Base-by-base conservation (phyloP, 2,329 filamentous ascomycete species). In the Ascochyta rabiei region DNA sequence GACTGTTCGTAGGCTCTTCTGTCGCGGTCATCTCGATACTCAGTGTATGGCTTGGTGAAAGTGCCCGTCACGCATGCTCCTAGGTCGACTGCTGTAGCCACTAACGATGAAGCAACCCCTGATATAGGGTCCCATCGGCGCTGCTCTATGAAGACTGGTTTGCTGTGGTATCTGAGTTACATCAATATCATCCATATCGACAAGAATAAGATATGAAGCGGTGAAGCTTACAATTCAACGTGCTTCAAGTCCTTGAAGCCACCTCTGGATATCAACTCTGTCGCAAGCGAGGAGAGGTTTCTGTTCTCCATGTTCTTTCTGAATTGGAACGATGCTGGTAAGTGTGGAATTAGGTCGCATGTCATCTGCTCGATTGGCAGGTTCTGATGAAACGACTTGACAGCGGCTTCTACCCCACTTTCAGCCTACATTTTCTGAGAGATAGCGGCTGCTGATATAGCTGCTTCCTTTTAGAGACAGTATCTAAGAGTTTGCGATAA, bases 91-190 rank as follows among this genome's bases (percentile, higher is more conserved):
- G 86, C 67, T 0, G 82, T 83, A 6, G 79, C 78, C 12, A 82
- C 77, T 4, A 89, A 60, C 0, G 86, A 85, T 4, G 84, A 83
- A 4, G 82, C 81, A 9, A 83, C 76, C 1, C 86, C 88, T 1
- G 86, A 86, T n/a, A 90, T 76, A 0, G 88, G 88, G 67, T 90
- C 88, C 2, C 87, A 77, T 30, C 74, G 66, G 0, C 60, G 56
- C 16, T 61, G 63, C 19, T 77, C 70, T 28, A 75, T 76, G 1
- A 55, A 38, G 16, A 74, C 59, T 0, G 60, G 61, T 12, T 65
- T 64, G 21, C 55, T 61, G 8, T 54, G 39, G 24, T 57, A 57
- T n/a, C 51, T 23, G 21, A 23, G 3, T 23, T 4, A 4, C 6
- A 6, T 23, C 6, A 23, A 4, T 23, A 23, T 28, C 9, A 3